Percentiles rank a stretch among this genome's conserved stretches.
phyloP scores from a whole-genome alignment of 1,284 basidiomycete genomes.

The Polyporus tsugae region DNA sequence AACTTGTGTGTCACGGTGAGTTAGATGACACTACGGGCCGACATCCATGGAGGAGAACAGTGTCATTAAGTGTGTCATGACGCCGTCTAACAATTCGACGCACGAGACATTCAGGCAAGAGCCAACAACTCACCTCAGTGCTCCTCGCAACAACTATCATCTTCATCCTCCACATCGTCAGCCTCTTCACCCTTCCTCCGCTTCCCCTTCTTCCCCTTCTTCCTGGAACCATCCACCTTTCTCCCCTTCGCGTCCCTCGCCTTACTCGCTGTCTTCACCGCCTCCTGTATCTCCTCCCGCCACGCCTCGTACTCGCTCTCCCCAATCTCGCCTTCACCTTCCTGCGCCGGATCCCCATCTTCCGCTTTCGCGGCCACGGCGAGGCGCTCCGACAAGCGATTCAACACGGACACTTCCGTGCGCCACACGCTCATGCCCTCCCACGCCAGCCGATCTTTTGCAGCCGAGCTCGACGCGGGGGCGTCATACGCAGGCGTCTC shows the following conservation, averaged over 20 bases:
- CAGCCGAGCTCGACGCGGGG: slow-evolving; percentile 14
- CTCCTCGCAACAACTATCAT: slow-evolving; percentile 24
- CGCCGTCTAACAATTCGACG: background rate
- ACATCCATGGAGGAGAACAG: background rate
- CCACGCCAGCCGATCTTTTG: slow-evolving; percentile 40
- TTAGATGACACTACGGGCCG: no score
- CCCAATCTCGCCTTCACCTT: slow-evolving; percentile 14
- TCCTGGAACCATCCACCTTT: slow-evolving; percentile 26
- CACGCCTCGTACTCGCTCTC: slow-evolving; percentile 35
- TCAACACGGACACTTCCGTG: slow-evolving; percentile 72
- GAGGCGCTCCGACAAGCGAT: slow-evolving; percentile 50
- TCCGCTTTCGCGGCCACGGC: background rate
- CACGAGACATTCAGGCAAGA: background rate
- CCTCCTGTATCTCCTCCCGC: slow-evolving; percentile 42
- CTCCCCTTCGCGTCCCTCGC: slow-evolving; percentile 32
- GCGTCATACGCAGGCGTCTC: slow-evolving; percentile 78
- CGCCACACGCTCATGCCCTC: slow-evolving; percentile 66
- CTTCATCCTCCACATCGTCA: slow-evolving; percentile 32
- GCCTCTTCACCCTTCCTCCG: slow-evolving; percentile 32
- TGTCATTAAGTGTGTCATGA: background rate
- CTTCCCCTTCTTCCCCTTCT: slow-evolving; percentile 22
- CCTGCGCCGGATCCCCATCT: background rate
- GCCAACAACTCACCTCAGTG: background rate
- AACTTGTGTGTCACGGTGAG: background rate
- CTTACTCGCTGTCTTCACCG: slow-evolving; percentile 35